Conservation (phyloP, 2,329 filamentous ascomycete species). For the Penicillium carneum region DNA sequence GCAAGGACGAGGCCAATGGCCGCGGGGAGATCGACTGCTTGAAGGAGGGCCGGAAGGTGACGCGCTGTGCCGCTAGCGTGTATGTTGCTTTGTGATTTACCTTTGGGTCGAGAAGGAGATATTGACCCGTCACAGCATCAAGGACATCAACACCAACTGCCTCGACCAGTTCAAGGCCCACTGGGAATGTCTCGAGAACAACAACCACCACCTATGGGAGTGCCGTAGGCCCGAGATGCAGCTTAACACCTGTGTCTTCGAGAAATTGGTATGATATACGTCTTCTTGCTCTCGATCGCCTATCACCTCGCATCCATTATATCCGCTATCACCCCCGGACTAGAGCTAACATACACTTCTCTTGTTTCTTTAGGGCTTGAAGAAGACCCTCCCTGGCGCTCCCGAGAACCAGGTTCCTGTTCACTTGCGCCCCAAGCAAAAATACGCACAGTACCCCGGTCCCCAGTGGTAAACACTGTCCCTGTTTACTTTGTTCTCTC, state of each 20-base stretch:
- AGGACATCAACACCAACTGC: conserved; percentile 95
- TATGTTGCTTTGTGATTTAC: conserved; percentile 61
- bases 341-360: conserved; percentile 11
- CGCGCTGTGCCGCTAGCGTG: conserved; percentile 94
- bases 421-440: conserved; percentile 68
- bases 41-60: conserved; percentile 95
- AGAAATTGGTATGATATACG: conserved; percentile 78
- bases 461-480: conserved; percentile 45
- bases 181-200: conserved; percentile 94
- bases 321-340: background rate
- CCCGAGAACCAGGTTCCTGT: conserved; percentile 74
- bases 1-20: conserved; percentile 93
- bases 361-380: conserved; percentile 67
- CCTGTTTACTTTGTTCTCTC: conserved; percentile 13
- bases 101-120: background rate
- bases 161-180: conserved; percentile 88
- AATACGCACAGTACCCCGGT: conserved; percentile 52
- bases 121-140: conserved; percentile 66
- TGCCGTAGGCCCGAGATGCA: conserved; percentile 87
- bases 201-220: conserved; percentile 97
- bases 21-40: conserved; percentile 92
- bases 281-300: background rate
- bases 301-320: background rate
- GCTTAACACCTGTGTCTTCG: conserved; percentile 92
- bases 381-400: conserved; percentile 79